Conservation (phyloP, 2,329 filamentous ascomycete species). For the Epichloe brachyelytri region DNA sequence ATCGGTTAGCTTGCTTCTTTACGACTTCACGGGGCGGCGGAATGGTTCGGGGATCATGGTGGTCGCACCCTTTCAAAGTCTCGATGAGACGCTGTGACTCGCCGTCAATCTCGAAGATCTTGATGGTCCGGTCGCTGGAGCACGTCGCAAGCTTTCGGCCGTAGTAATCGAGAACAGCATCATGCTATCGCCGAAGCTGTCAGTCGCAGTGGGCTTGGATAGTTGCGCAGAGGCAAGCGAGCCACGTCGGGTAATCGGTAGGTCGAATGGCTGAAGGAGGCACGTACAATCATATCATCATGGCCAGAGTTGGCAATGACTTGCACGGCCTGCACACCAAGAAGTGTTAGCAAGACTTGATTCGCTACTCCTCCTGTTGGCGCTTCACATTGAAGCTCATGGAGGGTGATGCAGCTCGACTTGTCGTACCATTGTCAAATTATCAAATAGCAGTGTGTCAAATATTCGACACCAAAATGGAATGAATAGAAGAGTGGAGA, state of each 20-base stretch:
- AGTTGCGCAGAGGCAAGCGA: neutral
- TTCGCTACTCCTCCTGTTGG: neutral
- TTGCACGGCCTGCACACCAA: slow-evolving; percentile 24
- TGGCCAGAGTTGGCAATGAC: slow-evolving; percentile 44
- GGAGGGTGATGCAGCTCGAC: neutral
- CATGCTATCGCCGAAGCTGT: slow-evolving; percentile 48
- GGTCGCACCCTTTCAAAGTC: slow-evolving; percentile 74
- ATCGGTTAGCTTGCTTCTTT: slow-evolving; percentile 6
- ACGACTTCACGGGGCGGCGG: too few species aligned
- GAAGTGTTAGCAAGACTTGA: slow-evolving; percentile 12
- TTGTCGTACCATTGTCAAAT: slow-evolving; percentile 5
- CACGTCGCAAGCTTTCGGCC: slow-evolving; percentile 91
- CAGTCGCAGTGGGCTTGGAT: neutral
- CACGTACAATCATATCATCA: slow-evolving; percentile 98
- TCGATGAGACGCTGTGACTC: slow-evolving; percentile 81
- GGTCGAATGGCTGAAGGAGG: neutral
- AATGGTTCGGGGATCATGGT: slow-evolving; percentile 11
- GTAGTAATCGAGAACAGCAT: slow-evolving; percentile 98
- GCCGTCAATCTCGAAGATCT: slow-evolving; percentile 96
- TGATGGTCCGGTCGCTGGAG: slow-evolving; percentile 96
- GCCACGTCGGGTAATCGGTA: neutral
- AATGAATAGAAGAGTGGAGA: neutral
- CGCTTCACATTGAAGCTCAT: too few species aligned
- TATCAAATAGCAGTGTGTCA: neutral
- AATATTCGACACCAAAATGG: neutral